phyloP scores from a whole-genome alignment of 2,329 filamentous ascomycete genomes.

The Sarocladium kiliense region DNA sequence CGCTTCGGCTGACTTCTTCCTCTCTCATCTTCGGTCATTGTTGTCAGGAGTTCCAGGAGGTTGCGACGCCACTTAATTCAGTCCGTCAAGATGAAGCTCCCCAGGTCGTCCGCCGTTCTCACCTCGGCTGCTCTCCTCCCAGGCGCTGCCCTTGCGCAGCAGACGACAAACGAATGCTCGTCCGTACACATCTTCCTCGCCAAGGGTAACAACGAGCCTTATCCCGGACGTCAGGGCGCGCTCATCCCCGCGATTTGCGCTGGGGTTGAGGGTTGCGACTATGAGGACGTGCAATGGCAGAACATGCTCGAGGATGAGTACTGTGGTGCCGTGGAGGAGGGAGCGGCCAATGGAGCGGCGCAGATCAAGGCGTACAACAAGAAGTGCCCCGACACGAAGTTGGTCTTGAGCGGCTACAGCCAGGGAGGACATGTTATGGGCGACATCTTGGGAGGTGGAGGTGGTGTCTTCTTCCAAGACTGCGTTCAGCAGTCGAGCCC shows the following conservation, averaged over 20 bases:
- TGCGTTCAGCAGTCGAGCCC: slow-evolving; percentile 20
- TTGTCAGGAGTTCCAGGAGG: not conserved
- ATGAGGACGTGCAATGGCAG: slow-evolving; percentile 26
- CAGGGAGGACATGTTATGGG: slow-evolving; percentile 33
- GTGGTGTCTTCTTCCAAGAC: slow-evolving; percentile 26
- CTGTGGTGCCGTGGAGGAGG: slow-evolving; percentile 30
- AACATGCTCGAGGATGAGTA: slow-evolving; percentile 20
- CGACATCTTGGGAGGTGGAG: slow-evolving; percentile 29
- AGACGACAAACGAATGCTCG: slow-evolving; percentile 12
- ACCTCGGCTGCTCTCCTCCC: not conserved
- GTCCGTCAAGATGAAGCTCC: slow-evolving; percentile 2
- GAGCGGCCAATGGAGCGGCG: slow-evolving; percentile 25
- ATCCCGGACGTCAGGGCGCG: slow-evolving; percentile 22
- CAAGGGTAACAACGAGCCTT: slow-evolving; percentile 24
- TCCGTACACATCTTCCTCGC: slow-evolving; percentile 24
- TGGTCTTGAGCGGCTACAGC: slow-evolving; percentile 36
- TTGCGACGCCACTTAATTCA: not conserved
- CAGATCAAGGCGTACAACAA: slow-evolving; percentile 34
- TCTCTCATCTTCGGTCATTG: not conserved
- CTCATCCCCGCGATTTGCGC: slow-evolving; percentile 22
- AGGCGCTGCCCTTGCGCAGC: not conserved
- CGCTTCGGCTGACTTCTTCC: not conserved
- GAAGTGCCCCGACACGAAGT: slow-evolving; percentile 31
- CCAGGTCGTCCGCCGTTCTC: not conserved
- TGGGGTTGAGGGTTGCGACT: slow-evolving; percentile 23